phyloP scores from a whole-genome alignment of 1,284 basidiomycete genomes.

The Coniferiporia weirii region DNA sequence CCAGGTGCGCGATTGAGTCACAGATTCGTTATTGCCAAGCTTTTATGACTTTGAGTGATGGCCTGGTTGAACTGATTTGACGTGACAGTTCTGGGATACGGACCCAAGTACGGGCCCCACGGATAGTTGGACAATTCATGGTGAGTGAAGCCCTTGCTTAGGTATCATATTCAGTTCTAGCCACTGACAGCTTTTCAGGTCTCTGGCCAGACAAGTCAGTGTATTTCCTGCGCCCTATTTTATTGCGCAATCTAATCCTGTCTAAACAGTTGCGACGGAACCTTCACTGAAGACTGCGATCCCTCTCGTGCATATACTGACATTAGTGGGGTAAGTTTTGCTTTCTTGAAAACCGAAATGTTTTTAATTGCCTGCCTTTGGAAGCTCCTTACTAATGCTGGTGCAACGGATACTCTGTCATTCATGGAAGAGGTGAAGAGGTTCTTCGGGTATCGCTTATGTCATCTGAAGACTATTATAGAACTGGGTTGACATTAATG shows the following conservation, averaged over 20 bases:
- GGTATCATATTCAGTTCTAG: too few relatives aligned
- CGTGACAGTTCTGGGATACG: constrained; percentile 49
- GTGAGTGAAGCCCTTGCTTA: constrained; percentile 29
- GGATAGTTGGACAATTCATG: constrained; percentile 74
- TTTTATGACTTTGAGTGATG: constrained; percentile 7
- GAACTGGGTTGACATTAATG: constrained; percentile 64
- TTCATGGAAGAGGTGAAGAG: constrained; percentile 55
- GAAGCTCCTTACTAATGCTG: constrained; percentile 55
- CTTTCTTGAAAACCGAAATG: neutral
- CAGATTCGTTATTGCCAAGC: constrained; percentile 1
- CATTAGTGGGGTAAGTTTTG: constrained; percentile 43
- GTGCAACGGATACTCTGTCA: constrained; percentile 53
- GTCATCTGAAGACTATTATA: constrained; percentile 22
- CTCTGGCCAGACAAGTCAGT: constrained; percentile 68
- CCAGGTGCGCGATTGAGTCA: constrained; percentile 35
- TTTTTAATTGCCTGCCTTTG: constrained; percentile 1
- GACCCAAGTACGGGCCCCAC: constrained; percentile 57
- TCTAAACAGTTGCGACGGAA: constrained; percentile 57
- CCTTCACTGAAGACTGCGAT: constrained; percentile 61
- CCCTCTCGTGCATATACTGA: constrained; percentile 53
- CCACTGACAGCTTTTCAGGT: constrained; percentile 32
- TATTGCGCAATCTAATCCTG: neutral
- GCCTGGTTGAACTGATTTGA: neutral
- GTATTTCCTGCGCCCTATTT: neutral
- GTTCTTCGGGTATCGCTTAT: neutral